phyloP scores from a whole-genome alignment of 306 rosid species.

The Acmispon strigosus region DNA sequence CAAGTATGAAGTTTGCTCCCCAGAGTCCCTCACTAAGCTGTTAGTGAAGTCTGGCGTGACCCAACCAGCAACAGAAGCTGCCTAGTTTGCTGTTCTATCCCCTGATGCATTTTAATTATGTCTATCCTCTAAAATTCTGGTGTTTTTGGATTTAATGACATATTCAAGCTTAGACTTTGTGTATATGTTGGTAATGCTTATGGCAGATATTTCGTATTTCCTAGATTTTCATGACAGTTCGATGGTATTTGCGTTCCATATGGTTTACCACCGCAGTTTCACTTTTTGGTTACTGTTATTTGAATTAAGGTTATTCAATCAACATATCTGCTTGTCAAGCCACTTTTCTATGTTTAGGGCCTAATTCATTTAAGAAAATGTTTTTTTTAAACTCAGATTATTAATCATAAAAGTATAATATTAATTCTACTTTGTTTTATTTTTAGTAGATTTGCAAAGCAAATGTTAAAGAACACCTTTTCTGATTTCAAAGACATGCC shows the following conservation, averaged over 20 bases:
- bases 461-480: no score
- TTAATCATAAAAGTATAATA: no score
- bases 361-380: background rate
- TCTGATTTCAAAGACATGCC: no score
- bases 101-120: slow-evolving; percentile 2
- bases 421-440: no score
- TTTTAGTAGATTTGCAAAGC: no score
- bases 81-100: slow-evolving; percentile 22
- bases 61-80: slow-evolving; percentile 42
- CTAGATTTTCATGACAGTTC: background rate
- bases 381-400: background rate
- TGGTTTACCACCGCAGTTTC: background rate
- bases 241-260: background rate
- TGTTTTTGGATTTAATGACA: background rate
- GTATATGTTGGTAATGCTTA: slow-evolving; percentile 7
- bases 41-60: slow-evolving; percentile 42
- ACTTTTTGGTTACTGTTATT: background rate
- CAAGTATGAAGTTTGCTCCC: slow-evolving; percentile 46
- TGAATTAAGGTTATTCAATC: background rate
- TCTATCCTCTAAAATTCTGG: background rate
- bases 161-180: background rate
- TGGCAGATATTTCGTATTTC: slow-evolving; percentile 7
- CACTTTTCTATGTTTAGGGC: no score
- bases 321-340: background rate
- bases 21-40: slow-evolving; percentile 35